phyloP scores from a whole-genome alignment of 257 asterid species.

The Orobanche coerulescens region DNA sequence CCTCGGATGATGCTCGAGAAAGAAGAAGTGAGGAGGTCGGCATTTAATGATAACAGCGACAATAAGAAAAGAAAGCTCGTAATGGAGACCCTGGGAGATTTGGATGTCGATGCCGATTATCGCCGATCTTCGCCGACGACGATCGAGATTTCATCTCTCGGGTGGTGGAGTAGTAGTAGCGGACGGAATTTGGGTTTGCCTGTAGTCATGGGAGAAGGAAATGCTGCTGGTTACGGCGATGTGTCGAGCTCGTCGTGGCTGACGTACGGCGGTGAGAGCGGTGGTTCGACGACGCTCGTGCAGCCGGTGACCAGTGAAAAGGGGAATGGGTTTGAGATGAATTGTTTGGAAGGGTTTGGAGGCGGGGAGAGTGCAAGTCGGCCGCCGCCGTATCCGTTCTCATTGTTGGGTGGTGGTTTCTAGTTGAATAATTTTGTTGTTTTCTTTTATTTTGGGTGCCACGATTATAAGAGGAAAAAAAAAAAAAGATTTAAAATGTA shows the following conservation, averaged over 20 bases:
- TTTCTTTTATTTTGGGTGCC: no score
- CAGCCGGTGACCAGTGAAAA: constrained; percentile 13
- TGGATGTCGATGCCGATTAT: constrained; percentile 20
- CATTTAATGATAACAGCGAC: constrained; percentile 22
- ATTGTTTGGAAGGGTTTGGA: constrained; percentile 25
- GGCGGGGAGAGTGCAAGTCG: constrained; percentile 29
- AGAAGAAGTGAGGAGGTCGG: constrained; percentile 22
- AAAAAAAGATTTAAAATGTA: no score
- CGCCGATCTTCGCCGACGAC: constrained; percentile 33
- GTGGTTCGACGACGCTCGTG: constrained; percentile 13
- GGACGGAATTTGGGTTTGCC: constrained; percentile 17
- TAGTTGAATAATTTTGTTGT: constrained; percentile 19
- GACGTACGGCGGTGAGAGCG: constrained; percentile 22
- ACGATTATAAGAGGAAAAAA: no score
- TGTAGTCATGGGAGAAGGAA: not conserved
- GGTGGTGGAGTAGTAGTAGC: constrained; percentile 23
- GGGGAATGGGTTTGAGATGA: constrained; percentile 14
- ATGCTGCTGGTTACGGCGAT: not conserved
- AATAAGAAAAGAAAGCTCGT: constrained; percentile 43
- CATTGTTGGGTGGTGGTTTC: constrained; percentile 51
- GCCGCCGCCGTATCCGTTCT: constrained; percentile 55
- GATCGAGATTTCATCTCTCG: constrained; percentile 28
- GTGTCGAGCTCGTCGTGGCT: constrained; percentile 18
- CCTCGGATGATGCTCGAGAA: constrained; percentile 55
- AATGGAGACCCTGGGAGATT: constrained; percentile 29